phyloP scores from a whole-genome alignment of 1,284 basidiomycete species.

The Microbotryum intermedium region DNA sequence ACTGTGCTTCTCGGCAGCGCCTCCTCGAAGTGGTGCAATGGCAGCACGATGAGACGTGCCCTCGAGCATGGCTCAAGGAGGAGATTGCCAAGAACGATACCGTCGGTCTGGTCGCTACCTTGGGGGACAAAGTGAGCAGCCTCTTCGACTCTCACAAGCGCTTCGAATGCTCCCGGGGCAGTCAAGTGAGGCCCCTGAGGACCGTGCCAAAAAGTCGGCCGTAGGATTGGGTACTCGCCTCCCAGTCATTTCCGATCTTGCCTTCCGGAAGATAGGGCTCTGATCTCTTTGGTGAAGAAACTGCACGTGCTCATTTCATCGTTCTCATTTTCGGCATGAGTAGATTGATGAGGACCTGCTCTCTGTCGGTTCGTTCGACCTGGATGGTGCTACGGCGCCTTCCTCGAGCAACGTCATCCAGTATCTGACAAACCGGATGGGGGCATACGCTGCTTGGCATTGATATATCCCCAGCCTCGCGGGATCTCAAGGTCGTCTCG shows the following conservation, averaged over 20 bases:
- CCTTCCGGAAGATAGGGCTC: not conserved
- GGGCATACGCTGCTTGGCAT: too few relatives aligned
- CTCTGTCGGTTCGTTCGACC: conserved; percentile 23
- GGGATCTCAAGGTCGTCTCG: conserved; percentile 60
- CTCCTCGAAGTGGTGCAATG: conserved; percentile 58
- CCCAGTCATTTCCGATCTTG: not conserved
- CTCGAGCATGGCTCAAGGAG: conserved; percentile 67
- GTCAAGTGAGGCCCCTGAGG: too few relatives aligned
- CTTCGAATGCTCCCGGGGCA: too few relatives aligned
- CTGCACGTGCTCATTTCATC: not conserved
- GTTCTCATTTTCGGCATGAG: not conserved
- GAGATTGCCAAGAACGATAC: conserved; percentile 53
- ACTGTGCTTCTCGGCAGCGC: conserved; percentile 42
- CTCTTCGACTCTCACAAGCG: too few relatives aligned
- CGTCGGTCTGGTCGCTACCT: conserved; percentile 56
- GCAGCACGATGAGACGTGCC: conserved; percentile 56
- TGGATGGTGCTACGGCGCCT: too few relatives aligned
- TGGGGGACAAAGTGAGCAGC: conserved; percentile 56
- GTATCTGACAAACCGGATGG: too few relatives aligned
- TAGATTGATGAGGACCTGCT: conserved; percentile 66
- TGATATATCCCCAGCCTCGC: too few relatives aligned
- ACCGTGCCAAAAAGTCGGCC: not conserved
- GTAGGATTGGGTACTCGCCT: too few relatives aligned
- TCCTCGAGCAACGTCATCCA: too few relatives aligned
- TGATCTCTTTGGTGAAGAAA: not conserved